Base-by-base conservation (phyloP, 2,329 filamentous ascomycete species). In the Bisporella sp. region DNA sequence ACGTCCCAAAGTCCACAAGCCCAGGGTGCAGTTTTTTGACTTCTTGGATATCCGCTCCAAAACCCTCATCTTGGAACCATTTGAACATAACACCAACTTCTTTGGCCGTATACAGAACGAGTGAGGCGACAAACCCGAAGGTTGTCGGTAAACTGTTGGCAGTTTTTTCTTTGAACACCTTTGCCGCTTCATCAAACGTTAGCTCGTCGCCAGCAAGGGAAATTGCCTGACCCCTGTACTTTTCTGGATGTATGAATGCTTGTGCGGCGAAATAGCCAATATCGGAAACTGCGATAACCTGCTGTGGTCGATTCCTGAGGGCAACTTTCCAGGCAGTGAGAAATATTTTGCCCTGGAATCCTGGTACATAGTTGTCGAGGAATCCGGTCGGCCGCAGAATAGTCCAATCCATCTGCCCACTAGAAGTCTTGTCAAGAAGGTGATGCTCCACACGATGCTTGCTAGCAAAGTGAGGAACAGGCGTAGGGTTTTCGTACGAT, bases 361-460 rank as follows among this genome's bases (percentile, higher is more conserved):
- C 53, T 2, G 52, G 49, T 7, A 50, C 54, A 6, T 61, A 28
- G 60, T 72, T 72, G 4, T 82, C 78, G 64, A 78, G 74, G 64
- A 81, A 82, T 0, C 73, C 74, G 0, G 73, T 71, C 0, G 78
- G 78, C 3, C 77, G 70, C 5, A 82, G 65, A 41, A 82, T 74
- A 0, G 76, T 78, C 71, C 74, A 82, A 6, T 64, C 67, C 66
- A 1, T 66, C 35, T 21, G 21, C 21, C 21, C 21, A 21, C 21
- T 21, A 3, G 21, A 21, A 21, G 21, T n/a, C 35, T 9, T 37
- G 8, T 37, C 35, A 9, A 8, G 35, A 8, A 37, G n/a, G 8
- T 37, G 35, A 2, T 37, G 8, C 61, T 82, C 79, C 55, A 81
- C 78, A 28, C 72, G 61, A 54, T 75, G 70, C 59, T 82, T 82